phyloP scores from a whole-genome alignment of 2,329 filamentous ascomycete species.

The Aureobasidium sp. region DNA sequence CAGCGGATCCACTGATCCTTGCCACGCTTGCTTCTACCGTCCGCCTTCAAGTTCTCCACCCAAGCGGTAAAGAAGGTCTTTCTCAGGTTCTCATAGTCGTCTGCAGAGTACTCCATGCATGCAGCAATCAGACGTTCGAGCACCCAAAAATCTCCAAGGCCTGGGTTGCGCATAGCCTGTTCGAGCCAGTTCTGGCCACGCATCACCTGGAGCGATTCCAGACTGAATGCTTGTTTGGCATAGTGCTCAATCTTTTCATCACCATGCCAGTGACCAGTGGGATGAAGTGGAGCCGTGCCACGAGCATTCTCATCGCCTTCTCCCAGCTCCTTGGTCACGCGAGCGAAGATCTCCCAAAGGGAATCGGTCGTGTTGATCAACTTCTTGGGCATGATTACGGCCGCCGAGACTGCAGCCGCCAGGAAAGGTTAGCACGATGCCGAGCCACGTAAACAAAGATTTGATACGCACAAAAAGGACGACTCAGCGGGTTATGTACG shows the following conservation, averaged over 20 bases:
- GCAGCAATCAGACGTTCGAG: not conserved
- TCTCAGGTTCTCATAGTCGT: not conserved
- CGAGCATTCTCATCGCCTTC: not conserved
- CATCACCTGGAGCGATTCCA: not conserved
- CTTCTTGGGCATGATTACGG: not conserved
- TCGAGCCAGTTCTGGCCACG: not conserved
- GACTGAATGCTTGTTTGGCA: not conserved
- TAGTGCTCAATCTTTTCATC: not conserved
- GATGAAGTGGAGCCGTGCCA: not conserved
- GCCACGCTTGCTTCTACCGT: not conserved
- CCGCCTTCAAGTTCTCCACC: not conserved
- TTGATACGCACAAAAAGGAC: not conserved
- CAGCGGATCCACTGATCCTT: not conserved
- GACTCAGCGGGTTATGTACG: not conserved
- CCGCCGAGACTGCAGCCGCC: not conserved
- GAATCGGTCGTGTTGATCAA: not conserved
- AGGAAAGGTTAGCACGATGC: not conserved
- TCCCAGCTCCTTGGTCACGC: not conserved
- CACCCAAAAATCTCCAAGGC: not conserved
- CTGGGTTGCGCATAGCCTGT: not conserved
- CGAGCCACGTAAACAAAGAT: not conserved
- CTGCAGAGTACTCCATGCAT: not conserved
- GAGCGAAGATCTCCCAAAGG: not conserved
- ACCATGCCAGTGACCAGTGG: not conserved
- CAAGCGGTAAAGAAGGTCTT: not conserved